Evolutionary conservation across 2,329 filamentous ascomycete genomes (phyloP), one percentile per base, ranked within the genome.

Genomic region (Colletotrichum shisoi): DNA sequence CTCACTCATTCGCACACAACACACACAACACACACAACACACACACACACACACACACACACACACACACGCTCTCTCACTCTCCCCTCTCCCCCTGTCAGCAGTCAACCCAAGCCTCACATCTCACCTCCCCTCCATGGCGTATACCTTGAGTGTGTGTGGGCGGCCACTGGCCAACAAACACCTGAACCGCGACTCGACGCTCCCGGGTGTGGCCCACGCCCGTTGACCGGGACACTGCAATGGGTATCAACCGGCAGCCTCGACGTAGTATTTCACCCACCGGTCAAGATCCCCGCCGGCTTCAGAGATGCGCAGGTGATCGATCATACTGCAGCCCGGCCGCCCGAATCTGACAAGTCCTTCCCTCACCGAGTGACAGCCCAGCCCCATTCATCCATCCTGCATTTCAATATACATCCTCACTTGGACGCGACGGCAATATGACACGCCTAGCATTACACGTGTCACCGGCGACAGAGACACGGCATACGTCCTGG

Each of bases 271-370:
- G 61, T 45, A 68, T 68, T 59, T 42, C 61, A 51, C 19, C 19
- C 31, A 59, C 65, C 65, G 65, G 65, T 68, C 53, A 68, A 65
- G 62, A 7, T 64, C 54, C 61, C 64, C 56, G 54, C 56, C 49
- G 48, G 51, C 48, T 56, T 60, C 54, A 62, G 34, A 65, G 39
- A 64, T 59, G 61, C 44, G 62, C 65, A 59, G 53, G 42, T 68
- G 65, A 68, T 49, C 61, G 61, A 65, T 68, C 61, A 63, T 53
- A 34, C 56, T 64, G 62, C 62, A 64, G 37, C 19, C 6, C 39
- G 46, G 39, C 46, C 27, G 27, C 13, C 39, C 63, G 48, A 68
- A 68, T 64, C 49, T 68, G 65, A 68, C 62, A 65, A 48, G 65
- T 57, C 62, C 54, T 64, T 54, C 54, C 42, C 45, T 58, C 39